phyloP scores from a whole-genome alignment of 495 filamentous ascomycete genomes.

The Platismatia glauca region DNA sequence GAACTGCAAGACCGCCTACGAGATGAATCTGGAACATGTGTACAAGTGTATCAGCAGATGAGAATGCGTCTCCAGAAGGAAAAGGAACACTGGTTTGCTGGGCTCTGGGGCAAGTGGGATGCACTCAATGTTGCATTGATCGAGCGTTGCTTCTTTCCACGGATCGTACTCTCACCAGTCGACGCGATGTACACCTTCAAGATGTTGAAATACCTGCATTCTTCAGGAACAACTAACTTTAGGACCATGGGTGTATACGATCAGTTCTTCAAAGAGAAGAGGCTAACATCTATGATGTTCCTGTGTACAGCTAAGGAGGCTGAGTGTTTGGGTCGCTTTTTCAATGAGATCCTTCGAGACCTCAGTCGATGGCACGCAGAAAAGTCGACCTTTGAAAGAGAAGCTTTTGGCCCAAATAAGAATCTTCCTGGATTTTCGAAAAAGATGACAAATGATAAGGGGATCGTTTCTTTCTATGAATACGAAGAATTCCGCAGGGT shows the following conservation, averaged over 20 bases:
- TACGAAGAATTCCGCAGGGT: conserved; percentile 80
- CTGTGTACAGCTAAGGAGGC: conserved; percentile 81
- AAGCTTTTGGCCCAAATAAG: conserved; percentile 57
- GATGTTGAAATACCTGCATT: conserved; percentile 79
- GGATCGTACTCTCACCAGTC: conserved; percentile 69
- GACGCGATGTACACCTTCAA: conserved; percentile 83
- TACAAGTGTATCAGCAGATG: conserved; percentile 54
- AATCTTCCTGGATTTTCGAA: conserved; percentile 62
- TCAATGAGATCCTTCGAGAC: conserved; percentile 70
- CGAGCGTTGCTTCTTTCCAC: conserved; percentile 83
- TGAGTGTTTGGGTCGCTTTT: conserved; percentile 80
- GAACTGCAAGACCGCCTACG: conserved; percentile 53
- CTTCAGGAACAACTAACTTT: conserved; percentile 73
- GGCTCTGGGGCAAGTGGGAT: conserved; percentile 52
- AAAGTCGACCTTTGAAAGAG: conserved; percentile 65
- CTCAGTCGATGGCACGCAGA: conserved; percentile 77
- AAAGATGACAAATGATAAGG: conserved; percentile 50
- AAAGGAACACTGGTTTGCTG: conserved; percentile 70
- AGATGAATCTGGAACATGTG: conserved; percentile 59
- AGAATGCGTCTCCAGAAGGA: conserved; percentile 60
- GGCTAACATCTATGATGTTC: conserved; percentile 73
- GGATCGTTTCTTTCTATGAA: conserved; percentile 57
- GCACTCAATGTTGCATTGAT: conserved; percentile 64
- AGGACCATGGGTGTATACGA: conserved; percentile 77
- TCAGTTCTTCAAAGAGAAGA: conserved; percentile 70